These are phyloP conservation scores for Gossypium arboreum DNA, from an alignment of 345 rosid species.

Conservation along the genomic window DNA sequence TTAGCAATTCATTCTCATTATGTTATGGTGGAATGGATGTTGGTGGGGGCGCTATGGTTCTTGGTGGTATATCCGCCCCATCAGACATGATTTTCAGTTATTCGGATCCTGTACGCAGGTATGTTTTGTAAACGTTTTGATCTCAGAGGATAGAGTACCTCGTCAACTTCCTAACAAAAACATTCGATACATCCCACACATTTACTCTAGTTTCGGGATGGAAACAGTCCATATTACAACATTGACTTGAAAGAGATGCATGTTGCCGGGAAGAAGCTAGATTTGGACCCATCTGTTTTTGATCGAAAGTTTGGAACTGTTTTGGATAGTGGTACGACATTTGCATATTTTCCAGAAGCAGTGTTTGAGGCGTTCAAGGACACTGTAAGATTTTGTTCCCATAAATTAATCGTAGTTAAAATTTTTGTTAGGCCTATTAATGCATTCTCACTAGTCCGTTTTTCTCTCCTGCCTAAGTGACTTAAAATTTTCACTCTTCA, in stretches of 20 bases:
- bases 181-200: conserved; percentile 69
- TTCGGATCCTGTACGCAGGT: conserved; percentile 82
- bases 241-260: conserved; percentile 87
- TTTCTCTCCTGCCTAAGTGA: not conserved
- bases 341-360: conserved; percentile 81
- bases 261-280: conserved; percentile 81
- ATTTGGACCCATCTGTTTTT: conserved; percentile 52
- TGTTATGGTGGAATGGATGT: conserved; percentile 96
- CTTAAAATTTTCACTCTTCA: not conserved
- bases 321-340: conserved; percentile 88
- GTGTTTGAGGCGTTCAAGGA: conserved; percentile 70
- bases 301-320: conserved; percentile 77
- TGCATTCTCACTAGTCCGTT: not conserved
- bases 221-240: conserved; percentile 99
- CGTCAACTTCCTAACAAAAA: conserved; percentile 45
- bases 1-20: conserved; percentile 80
- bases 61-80: conserved; percentile 69
- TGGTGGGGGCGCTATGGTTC: conserved; percentile 95
- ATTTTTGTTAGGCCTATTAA: not conserved
- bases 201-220: conserved; percentile 99
- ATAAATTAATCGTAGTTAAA: not conserved
- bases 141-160: conserved; percentile 29
- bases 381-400: conserved; percentile 49
- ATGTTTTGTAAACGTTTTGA: conserved; percentile 33
- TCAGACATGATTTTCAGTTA: conserved; percentile 61